A percentile compares a stretch with the other conserved stretches of the same genome.
Conservation (phyloP, 2,329 filamentous ascomycete species). For the Pseudomassariella vexata region DNA sequence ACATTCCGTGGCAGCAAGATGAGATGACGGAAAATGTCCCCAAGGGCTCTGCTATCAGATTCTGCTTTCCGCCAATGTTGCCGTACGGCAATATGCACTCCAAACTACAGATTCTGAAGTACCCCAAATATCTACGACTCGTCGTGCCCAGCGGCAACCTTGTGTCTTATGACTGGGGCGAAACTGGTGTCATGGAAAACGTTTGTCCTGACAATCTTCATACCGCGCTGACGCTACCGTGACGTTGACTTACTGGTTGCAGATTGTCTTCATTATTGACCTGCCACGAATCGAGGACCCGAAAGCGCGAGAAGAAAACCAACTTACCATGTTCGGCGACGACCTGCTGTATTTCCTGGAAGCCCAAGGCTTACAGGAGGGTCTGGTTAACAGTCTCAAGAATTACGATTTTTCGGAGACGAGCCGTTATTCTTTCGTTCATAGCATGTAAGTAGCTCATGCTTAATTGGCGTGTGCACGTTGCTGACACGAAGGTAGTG, state of each 20-base stretch:
- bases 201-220: slow-evolving; percentile 32
- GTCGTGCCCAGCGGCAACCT: slow-evolving; percentile 86
- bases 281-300: slow-evolving; percentile 56
- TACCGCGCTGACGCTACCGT: slow-evolving; percentile 1
- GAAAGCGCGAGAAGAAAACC: slow-evolving; percentile 24
- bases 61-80: slow-evolving; percentile 80
- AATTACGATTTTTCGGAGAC: slow-evolving; percentile 82
- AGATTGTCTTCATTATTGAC: slow-evolving; percentile 88
- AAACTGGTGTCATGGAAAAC: slow-evolving; percentile 80
- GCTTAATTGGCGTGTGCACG: slow-evolving; percentile 1
- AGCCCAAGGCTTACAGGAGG: slow-evolving; percentile 58
- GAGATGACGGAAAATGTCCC: slow-evolving; percentile 45
- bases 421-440: slow-evolving; percentile 68
- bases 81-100: slow-evolving; percentile 80
- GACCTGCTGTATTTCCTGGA: slow-evolving; percentile 67
- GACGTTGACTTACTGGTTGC: slow-evolving; percentile 6
- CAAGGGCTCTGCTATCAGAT: slow-evolving; percentile 46
- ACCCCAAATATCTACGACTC: slow-evolving; percentile 65
- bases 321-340: slow-evolving; percentile 52
- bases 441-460: slow-evolving; percentile 63
- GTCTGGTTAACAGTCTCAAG: slow-evolving; percentile 60
- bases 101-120: slow-evolving; percentile 87
- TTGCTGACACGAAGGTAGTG: slow-evolving; percentile 32
- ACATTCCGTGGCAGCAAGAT: slow-evolving; percentile 32
- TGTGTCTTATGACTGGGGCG: slow-evolving; percentile 83